These are phyloP conservation scores for Aspergillus taichungensis DNA, from an alignment of 495 filamentous ascomycete species.

Conservation along the genomic window DNA sequence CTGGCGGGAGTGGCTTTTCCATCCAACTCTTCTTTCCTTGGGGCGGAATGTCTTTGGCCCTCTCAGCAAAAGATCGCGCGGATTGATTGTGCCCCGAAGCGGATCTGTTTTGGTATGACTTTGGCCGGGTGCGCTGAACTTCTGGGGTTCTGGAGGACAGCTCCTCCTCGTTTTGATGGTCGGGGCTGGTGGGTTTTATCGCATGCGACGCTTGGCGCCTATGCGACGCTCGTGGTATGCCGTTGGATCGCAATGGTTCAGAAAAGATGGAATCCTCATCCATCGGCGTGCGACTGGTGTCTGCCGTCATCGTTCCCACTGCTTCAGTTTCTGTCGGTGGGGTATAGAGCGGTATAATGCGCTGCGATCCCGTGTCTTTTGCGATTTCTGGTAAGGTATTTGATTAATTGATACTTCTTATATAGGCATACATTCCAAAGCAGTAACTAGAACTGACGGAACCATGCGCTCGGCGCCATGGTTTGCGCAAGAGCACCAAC, in stretches of 20 bases:
- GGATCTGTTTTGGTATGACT: constrained; percentile 38
- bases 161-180: constrained; percentile 3
- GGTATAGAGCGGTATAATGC: too few species aligned
- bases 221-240: constrained; percentile 26
- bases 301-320: constrained; percentile 1
- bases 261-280: constrained; percentile 40
- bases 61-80: constrained; percentile 13
- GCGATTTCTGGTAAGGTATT: too few species aligned
- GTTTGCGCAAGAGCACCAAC: too few species aligned
- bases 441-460: too few species aligned
- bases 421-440: too few species aligned
- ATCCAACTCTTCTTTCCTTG: constrained; percentile 1
- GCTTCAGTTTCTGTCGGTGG: too few species aligned
- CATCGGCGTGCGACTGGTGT: constrained; percentile 3
- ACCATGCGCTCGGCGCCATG: too few species aligned
- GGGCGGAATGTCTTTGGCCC: constrained; percentile 8
- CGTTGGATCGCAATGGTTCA: constrained; percentile 38
- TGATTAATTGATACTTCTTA: too few species aligned
- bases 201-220: constrained; percentile 19
- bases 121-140: constrained; percentile 46
- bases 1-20: constrained; percentile 7
- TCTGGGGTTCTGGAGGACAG: constrained; percentile 47
- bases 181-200: not conserved
- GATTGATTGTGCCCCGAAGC: not conserved
- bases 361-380: too few species aligned